Conservation (phyloP, 2,329 filamentous ascomycete species). For the Diaporthe sp. region DNA sequence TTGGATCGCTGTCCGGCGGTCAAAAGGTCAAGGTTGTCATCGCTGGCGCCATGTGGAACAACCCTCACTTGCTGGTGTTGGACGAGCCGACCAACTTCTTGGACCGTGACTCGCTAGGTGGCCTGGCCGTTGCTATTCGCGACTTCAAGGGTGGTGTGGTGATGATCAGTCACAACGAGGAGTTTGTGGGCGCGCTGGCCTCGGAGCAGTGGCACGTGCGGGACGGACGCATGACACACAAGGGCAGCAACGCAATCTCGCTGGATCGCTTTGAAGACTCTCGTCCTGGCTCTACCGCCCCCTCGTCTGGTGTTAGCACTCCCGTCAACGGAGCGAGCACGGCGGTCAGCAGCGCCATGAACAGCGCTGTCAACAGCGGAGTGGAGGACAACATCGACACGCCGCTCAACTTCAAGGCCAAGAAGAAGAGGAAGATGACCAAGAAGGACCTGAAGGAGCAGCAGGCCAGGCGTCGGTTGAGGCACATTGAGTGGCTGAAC, state of each 20-base stretch:
- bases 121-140: slow-evolving; percentile 95
- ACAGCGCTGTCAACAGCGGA: slow-evolving; percentile 83
- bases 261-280: slow-evolving; percentile 91
- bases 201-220: slow-evolving; percentile 97
- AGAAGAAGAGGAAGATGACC: slow-evolving; percentile 99
- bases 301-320: slow-evolving; percentile 46
- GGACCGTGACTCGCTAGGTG: slow-evolving; percentile 96
- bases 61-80: slow-evolving; percentile 95
- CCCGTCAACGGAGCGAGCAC: slow-evolving; percentile 68
- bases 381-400: slow-evolving; percentile 79
- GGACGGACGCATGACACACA: slow-evolving; percentile 88
- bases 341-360: slow-evolving; percentile 63
- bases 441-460: slow-evolving; percentile 96
- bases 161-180: slow-evolving; percentile 99
- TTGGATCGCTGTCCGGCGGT: slow-evolving; percentile 93
- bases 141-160: slow-evolving; percentile 99
- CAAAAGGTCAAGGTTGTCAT: slow-evolving; percentile 99
- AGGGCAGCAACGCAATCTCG: slow-evolving; percentile 80
- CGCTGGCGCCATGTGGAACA: slow-evolving; percentile 98
- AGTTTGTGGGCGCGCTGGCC: slow-evolving; percentile 96
- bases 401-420: slow-evolving; percentile 87
- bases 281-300: slow-evolving; percentile 65
- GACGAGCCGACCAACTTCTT: slow-evolving; percentile 99
- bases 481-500: slow-evolving; percentile 89
- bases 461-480: slow-evolving; percentile 86